phyloP scores from a whole-genome alignment of 768 basidiomycete genomes.

The Lactifluus pinguis region DNA sequence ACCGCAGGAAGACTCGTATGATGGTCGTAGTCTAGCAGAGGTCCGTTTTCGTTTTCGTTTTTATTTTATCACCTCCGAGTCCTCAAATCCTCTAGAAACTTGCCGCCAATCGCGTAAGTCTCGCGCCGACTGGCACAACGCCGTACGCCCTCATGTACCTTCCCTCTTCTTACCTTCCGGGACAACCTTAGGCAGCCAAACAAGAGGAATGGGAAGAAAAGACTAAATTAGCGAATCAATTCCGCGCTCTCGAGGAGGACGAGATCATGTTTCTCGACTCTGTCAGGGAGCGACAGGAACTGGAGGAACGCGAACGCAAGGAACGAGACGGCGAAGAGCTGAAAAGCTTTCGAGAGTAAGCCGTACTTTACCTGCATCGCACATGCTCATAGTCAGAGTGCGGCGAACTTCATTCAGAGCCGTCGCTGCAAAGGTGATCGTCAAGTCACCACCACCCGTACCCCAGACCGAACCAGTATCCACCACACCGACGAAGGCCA shows the following conservation, averaged over 20 bases:
- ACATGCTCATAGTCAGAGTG: neutral
- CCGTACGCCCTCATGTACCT: slow-evolving; percentile 14
- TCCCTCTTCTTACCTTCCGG: neutral
- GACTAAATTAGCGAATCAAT: slow-evolving; percentile 81
- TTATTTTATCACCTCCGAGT: slow-evolving; percentile 4
- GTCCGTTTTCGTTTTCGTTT: slow-evolving; percentile 43
- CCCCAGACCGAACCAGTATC: slow-evolving; percentile 19
- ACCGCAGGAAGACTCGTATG: slow-evolving; percentile 67
- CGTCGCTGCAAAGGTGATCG: slow-evolving; percentile 60
- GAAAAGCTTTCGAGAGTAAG: slow-evolving; percentile 68
- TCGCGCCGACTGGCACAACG: slow-evolving; percentile 3
- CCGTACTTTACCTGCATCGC: neutral
- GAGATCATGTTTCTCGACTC: slow-evolving; percentile 86
- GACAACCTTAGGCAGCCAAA: slow-evolving; percentile 58
- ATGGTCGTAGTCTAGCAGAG: slow-evolving; percentile 84
- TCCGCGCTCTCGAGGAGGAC: slow-evolving; percentile 82
- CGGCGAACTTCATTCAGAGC: slow-evolving; percentile 32
- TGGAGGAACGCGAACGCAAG: slow-evolving; percentile 68
- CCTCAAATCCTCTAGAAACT: slow-evolving; percentile 54
- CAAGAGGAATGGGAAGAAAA: slow-evolving; percentile 94
- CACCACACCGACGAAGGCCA: slow-evolving; percentile 21
- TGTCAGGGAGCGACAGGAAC: slow-evolving; percentile 62
- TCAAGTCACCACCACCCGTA: slow-evolving; percentile 29
- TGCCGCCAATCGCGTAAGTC: slow-evolving; percentile 72
- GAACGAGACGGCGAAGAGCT: slow-evolving; percentile 73